phyloP scores from a whole-genome alignment of 2,329 filamentous ascomycete species.

The Scortechinia acanthostroma region DNA sequence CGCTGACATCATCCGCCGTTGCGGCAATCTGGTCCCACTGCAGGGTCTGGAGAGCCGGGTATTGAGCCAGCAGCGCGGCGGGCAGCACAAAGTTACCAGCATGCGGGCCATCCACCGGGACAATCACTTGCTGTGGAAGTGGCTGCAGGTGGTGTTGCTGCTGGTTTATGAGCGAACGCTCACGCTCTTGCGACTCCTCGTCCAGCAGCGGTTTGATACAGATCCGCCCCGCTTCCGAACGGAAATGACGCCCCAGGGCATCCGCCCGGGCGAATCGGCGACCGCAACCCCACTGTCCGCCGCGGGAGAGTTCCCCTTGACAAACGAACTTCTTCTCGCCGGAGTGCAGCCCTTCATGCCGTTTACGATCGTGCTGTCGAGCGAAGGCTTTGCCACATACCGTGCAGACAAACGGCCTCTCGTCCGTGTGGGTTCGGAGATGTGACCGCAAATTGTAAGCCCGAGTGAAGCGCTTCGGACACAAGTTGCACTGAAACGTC shows the following conservation, averaged over 20 bases:
- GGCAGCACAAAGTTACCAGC: constrained; percentile 65
- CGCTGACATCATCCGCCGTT: constrained; percentile 68
- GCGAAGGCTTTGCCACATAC: constrained; percentile 97
- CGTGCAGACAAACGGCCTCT: constrained; percentile 92
- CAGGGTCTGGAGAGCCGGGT: constrained; percentile 83
- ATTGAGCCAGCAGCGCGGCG: constrained; percentile 80
- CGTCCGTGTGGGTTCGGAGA: constrained; percentile 90
- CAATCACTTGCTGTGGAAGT: constrained; percentile 45
- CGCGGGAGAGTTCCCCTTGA: constrained; percentile 78
- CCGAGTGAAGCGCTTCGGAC: constrained; percentile 90
- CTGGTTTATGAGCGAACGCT: constrained; percentile 69
- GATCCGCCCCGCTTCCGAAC: constrained; percentile 87
- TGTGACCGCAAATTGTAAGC: constrained; percentile 96
- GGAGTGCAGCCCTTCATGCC: constrained; percentile 90
- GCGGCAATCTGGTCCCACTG: constrained; percentile 84
- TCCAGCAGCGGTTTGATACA: constrained; percentile 97
- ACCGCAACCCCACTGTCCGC: constrained; percentile 85
- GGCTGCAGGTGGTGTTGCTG: constrained; percentile 46
- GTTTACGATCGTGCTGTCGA: constrained; percentile 91
- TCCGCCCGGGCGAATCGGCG: constrained; percentile 90
- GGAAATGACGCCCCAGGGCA: constrained; percentile 87
- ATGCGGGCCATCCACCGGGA: constrained; percentile 38
- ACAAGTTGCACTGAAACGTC: constrained; percentile 89
- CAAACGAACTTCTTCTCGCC: constrained; percentile 99
- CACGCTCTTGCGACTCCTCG: constrained; percentile 80